Evolutionary conservation across 2,329 filamentous ascomycete genomes (phyloP), one percentile per base, ranked within the genome.

Genomic region (Sclerotinia glacialis): DNA sequence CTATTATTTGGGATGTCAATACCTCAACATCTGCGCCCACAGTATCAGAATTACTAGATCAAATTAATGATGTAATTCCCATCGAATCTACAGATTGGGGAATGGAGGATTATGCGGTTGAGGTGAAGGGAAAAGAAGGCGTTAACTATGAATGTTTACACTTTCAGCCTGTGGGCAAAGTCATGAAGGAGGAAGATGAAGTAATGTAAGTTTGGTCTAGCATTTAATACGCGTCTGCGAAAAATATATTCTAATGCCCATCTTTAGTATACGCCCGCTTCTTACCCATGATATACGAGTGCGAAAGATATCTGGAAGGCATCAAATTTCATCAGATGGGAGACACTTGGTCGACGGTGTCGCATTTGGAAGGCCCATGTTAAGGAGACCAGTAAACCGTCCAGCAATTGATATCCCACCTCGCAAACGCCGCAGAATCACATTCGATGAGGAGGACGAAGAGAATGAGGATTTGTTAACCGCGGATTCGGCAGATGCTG

Each of bases 81-180:
- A 85, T 98, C 0, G 93, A 97, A 79, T 87, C 88, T 66, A 70
- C 83, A 50, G 83, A 92, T 68, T 97, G 92, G 92, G 92, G 92
- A 0, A 79, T 97, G 4, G 93, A 97, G 74, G 92, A 97, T 76
- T 98, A 98, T 77, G 85, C 85, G 11, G 91, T 97, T 40, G 91
- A 96, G 77, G 83, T 97, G 4, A 78, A 78, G 26, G 82, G 83
- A 65, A 73, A 74, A 37, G 78, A 80, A 47, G 83, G 83, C n/a
- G 80, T 78, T 23, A 87, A 85, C 55, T 97, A 91, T 71, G 94
- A 98, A 78, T 95, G 92, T 73, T 79, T 97, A 66, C 94, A 97
- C 79, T 98, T 92, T 73, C 89, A 92, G 76, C 82, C 85, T 26
- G 83, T 96, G 7, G 81, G 82, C 18, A 83, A 84, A 54, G 81